Conservation (phyloP, 495 filamentous ascomycete genomes). For the Penicillium riverlandense region DNA sequence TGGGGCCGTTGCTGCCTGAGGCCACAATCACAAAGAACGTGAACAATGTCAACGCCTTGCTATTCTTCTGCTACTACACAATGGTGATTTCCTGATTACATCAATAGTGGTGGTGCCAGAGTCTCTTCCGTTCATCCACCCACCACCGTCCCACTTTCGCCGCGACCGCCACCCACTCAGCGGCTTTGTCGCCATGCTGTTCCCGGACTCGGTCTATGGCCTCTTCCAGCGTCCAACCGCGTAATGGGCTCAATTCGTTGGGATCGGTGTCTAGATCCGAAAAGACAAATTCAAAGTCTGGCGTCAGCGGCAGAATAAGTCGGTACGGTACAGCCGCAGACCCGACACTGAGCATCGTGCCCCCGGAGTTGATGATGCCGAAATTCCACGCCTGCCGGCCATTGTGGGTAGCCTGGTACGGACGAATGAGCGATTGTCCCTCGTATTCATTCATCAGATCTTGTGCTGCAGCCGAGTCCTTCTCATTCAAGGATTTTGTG, state of each 20-base stretch:
- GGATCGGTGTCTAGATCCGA: constrained; percentile 28
- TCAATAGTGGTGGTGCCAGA: not conserved
- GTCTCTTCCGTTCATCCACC: not conserved
- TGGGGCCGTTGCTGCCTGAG: not conserved
- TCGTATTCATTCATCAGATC: constrained; percentile 38
- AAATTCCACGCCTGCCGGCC: constrained; percentile 36
- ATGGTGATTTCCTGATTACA: not conserved
- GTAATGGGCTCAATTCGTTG: constrained; percentile 22
- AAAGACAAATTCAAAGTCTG: constrained; percentile 31
- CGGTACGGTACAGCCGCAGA: constrained; percentile 32
- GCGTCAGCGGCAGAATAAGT: constrained; percentile 33
- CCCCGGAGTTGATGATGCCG: constrained; percentile 40
- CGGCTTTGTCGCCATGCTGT: constrained; percentile 25
- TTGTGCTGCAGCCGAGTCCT: constrained; percentile 19
- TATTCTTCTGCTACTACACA: not conserved
- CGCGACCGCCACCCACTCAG: not conserved
- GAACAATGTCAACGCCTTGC: constrained; percentile 5
- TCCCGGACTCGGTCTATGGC: constrained; percentile 19
- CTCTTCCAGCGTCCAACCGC: constrained; percentile 22
- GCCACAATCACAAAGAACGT: not conserved
- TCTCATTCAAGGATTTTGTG: constrained; percentile 28
- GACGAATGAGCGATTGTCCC: constrained; percentile 39
- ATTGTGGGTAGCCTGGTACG: constrained; percentile 24
- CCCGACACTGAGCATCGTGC: constrained; percentile 31
- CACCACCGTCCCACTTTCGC: not conserved